phyloP scores from a whole-genome alignment of 2,329 filamentous ascomycete species.

The Fusarium floridanum region DNA sequence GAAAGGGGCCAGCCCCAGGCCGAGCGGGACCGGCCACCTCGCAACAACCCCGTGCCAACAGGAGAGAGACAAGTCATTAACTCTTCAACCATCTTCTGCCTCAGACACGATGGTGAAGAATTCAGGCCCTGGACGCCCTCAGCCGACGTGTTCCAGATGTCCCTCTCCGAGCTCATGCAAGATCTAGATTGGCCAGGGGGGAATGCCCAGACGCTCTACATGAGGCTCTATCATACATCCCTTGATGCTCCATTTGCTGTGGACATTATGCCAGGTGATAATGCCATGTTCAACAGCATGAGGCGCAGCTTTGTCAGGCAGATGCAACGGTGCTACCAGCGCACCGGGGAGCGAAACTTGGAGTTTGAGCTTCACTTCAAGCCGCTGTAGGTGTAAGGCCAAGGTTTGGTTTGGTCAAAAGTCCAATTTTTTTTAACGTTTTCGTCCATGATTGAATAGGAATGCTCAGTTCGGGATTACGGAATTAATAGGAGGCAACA shows the following conservation, averaged over 20 bases:
- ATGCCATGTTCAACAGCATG: background rate
- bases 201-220: background rate
- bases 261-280: background rate
- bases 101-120: accelerated
- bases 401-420: background rate
- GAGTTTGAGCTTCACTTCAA: background rate
- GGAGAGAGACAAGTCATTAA: background rate
- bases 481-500: background rate
- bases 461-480: background rate
- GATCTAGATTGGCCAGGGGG: background rate
- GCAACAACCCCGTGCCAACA: background rate
- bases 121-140: background rate
- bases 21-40: background rate
- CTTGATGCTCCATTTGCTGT: background rate
- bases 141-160: background rate
- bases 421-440: background rate
- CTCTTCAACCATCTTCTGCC: background rate
- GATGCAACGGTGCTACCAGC: background rate
- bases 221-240: background rate
- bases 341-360: background rate
- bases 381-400: background rate
- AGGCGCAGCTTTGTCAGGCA: background rate
- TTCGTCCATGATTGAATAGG: background rate
- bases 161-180: background rate
- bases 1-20: background rate